A percentile compares a stretch with the other conserved stretches of the same genome.
phyloP scores from a whole-genome alignment of 768 basidiomycete genomes.

The Phaeotremella skinneri region DNA sequence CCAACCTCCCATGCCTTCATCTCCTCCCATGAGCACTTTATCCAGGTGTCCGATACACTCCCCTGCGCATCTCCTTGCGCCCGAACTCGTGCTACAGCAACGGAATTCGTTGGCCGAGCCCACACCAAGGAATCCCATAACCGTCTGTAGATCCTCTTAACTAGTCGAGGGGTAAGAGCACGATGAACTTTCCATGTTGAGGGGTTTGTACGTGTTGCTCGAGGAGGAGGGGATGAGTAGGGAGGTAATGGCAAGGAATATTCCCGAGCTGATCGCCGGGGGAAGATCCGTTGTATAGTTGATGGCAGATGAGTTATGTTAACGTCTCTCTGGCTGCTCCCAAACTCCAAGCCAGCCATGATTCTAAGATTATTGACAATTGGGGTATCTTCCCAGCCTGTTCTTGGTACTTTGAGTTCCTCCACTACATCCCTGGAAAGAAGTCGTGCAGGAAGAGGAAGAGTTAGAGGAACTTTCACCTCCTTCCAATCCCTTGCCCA shows the following conservation, averaged over 20 bases:
- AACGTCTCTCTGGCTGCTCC: no score
- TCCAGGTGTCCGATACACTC: conserved; percentile 7
- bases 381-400: conserved; percentile 33
- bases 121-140: conserved; percentile 33
- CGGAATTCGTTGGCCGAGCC: conserved; percentile 25
- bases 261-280: conserved; percentile 4
- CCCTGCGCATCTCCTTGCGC: not conserved
- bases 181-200: conserved; percentile 26
- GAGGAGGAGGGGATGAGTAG: conserved; percentile 15
- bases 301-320: conserved; percentile 5
- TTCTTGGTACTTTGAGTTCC: not conserved
- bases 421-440: not conserved
- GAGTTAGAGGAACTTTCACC: conserved; percentile 24
- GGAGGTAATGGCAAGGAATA: conserved; percentile 6
- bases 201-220: conserved; percentile 29
- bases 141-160: conserved; percentile 24
- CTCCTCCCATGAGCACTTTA: conserved; percentile 22
- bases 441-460: conserved; percentile 9
- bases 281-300: conserved; percentile 19
- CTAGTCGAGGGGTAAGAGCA: conserved; percentile 13
- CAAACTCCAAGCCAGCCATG: conserved; percentile 16
- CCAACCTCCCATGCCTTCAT: conserved; percentile 17
- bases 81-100: not conserved
- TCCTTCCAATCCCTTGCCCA: conserved; percentile 15
- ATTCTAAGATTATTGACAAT: conserved; percentile 23